Conservation (phyloP, 148 eudicot species). For the Rhododendron ferrugineum region DNA sequence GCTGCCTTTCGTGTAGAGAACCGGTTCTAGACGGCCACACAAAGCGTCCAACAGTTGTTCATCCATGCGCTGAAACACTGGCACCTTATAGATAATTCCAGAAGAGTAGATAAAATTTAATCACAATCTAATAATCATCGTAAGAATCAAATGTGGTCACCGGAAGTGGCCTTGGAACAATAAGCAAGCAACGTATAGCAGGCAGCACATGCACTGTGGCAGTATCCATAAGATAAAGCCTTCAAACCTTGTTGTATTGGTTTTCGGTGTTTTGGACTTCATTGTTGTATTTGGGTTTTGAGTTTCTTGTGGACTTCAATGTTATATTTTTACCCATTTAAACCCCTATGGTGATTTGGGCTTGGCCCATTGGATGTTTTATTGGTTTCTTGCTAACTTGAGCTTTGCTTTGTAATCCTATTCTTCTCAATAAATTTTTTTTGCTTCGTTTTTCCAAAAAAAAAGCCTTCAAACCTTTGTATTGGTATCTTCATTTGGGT, state of each 20-base stretch:
- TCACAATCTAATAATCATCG: background rate
- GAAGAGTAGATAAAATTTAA: background rate
- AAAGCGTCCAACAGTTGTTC: conserved; percentile 64
- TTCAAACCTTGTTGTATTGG: background rate
- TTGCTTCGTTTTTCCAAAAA: too few species aligned
- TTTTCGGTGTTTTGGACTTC: too few species aligned
- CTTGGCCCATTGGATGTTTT: too few species aligned
- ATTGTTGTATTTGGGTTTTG: too few species aligned
- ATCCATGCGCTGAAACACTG: conserved; percentile 64
- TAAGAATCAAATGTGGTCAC: background rate
- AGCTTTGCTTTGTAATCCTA: too few species aligned
- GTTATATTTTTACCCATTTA: too few species aligned
- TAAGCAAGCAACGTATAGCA: background rate
- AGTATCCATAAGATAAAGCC: background rate
- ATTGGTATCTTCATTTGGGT: background rate
- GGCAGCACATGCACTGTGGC: too few species aligned
- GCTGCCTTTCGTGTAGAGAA: conserved; percentile 45
- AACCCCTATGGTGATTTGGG: too few species aligned
- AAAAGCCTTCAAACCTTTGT: background rate
- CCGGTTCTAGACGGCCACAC: conserved; percentile 59
- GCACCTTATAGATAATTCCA: conserved; percentile 35
- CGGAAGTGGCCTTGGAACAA: background rate
- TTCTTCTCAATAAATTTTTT: too few species aligned
- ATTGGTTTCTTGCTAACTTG: too few species aligned
- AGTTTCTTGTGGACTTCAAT: too few species aligned